These are phyloP conservation scores for Harrya chromipes DNA, from an alignment of 768 basidiomycete genomes.

Conservation along the genomic window DNA sequence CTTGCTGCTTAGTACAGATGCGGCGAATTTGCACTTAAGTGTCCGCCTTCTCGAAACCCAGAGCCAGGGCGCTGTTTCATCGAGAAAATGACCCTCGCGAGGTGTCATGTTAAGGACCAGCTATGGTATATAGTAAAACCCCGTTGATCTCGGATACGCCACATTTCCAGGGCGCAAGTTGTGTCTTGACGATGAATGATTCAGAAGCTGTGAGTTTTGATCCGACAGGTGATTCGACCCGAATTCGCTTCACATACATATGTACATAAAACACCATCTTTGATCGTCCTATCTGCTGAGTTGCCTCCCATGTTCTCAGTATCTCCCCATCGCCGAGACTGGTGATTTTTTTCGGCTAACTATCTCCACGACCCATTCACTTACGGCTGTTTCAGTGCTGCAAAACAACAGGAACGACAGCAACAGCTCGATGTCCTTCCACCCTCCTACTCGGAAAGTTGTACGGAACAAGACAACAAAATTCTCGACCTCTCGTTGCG, in stretches of 20 bases:
- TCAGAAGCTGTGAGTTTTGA: background rate
- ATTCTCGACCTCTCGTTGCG: slow-evolving; percentile 37
- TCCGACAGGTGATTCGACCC: background rate
- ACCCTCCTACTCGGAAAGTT: slow-evolving; percentile 23
- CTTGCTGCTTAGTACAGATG: no score
- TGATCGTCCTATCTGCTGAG: background rate
- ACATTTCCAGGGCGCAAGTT: background rate
- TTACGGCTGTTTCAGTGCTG: slow-evolving; percentile 20
- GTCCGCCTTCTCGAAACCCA: no score
- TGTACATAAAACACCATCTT: slow-evolving; percentile 3
- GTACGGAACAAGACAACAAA: slow-evolving; percentile 34
- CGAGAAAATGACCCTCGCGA: background rate
- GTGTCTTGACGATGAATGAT: background rate
- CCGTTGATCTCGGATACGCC: background rate
- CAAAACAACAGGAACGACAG: slow-evolving; percentile 35
- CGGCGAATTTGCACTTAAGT: no score
- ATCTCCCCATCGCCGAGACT: slow-evolving; percentile 28
- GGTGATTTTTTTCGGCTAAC: slow-evolving; percentile 18
- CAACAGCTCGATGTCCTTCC: slow-evolving; percentile 30
- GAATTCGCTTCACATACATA: slow-evolving; percentile 1
- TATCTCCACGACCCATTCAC: background rate
- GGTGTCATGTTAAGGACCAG: no score
- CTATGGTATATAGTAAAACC: slow-evolving; percentile 1
- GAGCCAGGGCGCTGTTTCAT: no score
- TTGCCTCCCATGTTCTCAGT: slow-evolving; percentile 21